Conservation (phyloP, 495 filamentous ascomycete species). For the Pseudomonodictys pantanalensis region DNA sequence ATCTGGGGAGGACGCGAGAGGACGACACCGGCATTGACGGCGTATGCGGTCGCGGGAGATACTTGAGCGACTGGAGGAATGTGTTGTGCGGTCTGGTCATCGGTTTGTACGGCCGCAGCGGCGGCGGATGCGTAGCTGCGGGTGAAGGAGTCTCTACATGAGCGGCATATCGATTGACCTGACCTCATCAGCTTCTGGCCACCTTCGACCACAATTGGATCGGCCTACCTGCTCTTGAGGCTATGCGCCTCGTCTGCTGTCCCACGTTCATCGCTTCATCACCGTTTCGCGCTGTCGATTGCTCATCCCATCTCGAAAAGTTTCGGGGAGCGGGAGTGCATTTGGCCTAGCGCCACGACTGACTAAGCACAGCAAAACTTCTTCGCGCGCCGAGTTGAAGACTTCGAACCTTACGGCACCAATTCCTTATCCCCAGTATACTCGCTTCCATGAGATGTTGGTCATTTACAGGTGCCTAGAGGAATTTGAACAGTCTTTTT, state of each 20-base stretch:
- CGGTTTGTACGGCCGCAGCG: slow-evolving; percentile 31
- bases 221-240: slow-evolving; percentile 28
- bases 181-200: background rate
- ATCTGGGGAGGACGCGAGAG: slow-evolving; percentile 85
- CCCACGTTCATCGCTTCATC: slow-evolving; percentile 37
- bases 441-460: slow-evolving; percentile 52
- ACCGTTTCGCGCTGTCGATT: background rate
- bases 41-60: slow-evolving; percentile 52
- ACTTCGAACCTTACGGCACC: slow-evolving; percentile 28
- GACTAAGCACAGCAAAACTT: slow-evolving; percentile 2
- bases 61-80: slow-evolving; percentile 38
- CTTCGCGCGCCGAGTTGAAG: background rate
- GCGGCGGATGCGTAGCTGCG: slow-evolving; percentile 27
- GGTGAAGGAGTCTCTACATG: slow-evolving; percentile 34
- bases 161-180: slow-evolving; percentile 37
- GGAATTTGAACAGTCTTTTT: slow-evolving; percentile 58
- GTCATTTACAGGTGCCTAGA: slow-evolving; percentile 67
- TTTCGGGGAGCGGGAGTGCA: slow-evolving; percentile 18
- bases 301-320: slow-evolving; percentile 8
- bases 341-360: slow-evolving; percentile 7
- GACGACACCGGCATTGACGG: slow-evolving; percentile 73
- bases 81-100: slow-evolving; percentile 18
- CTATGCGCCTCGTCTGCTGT: slow-evolving; percentile 37
- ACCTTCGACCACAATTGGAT: background rate
- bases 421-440: slow-evolving; percentile 65